phyloP scores from a whole-genome alignment of 2,329 filamentous ascomycete species.

The Cordyceps farinosa region DNA sequence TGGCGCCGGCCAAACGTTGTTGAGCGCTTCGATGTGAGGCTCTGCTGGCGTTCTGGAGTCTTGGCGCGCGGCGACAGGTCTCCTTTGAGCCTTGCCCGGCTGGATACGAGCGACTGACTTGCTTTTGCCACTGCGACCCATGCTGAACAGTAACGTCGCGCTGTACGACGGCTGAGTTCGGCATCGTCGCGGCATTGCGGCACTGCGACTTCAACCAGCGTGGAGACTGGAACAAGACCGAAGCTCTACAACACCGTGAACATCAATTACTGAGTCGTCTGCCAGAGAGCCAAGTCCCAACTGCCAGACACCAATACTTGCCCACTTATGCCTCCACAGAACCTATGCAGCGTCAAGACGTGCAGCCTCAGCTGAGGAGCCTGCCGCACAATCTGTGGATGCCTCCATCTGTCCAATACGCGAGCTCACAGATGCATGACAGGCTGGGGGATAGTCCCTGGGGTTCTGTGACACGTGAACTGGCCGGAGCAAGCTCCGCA shows the following conservation, averaged over 20 bases:
- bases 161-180: not conserved
- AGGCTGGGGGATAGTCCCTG: no score
- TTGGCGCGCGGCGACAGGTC: not conserved
- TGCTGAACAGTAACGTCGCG: not conserved
- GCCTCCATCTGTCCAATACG: not conserved
- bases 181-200: not conserved
- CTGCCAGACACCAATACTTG: not conserved
- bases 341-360: not conserved
- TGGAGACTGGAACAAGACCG: not conserved
- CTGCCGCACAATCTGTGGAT: not conserved
- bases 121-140: not conserved
- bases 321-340: not conserved
- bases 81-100: not conserved
- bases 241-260: no score
- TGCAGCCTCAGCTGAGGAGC: not conserved
- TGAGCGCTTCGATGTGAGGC: not conserved
- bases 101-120: not conserved
- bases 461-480: no score
- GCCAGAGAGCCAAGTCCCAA: no score
- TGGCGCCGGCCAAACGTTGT: not conserved
- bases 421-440: no score
- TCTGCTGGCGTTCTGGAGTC: not conserved
- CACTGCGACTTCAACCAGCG: not conserved
- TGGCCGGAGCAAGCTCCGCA: no score
- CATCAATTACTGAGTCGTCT: no score